Evolutionary conservation across 305 asterid species (phyloP).

Genomic region (Stenogyne calaminthoides): DNA sequence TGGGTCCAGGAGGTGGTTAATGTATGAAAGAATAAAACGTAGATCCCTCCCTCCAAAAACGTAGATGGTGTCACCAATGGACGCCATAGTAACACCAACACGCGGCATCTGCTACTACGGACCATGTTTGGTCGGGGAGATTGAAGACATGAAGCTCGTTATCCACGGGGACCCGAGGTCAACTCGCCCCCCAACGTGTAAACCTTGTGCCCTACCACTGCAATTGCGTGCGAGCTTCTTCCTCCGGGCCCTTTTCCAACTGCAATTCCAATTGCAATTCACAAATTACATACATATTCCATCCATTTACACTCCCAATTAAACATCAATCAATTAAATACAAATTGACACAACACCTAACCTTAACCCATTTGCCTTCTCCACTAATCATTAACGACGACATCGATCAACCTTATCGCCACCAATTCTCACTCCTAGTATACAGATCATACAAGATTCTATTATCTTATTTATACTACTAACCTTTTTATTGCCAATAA

Average conservation of each 20-base stretch:
- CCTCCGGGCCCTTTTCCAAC: slow-evolving; percentile 86
- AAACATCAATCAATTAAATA: neutral
- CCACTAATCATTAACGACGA: slow-evolving; percentile 28
- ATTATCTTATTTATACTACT: too few relatives aligned
- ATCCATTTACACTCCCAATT: too few relatives aligned
- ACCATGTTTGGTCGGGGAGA: slow-evolving; percentile 63
- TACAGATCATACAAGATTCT: too few relatives aligned
- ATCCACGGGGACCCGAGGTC: slow-evolving; percentile 86
- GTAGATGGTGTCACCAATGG: slow-evolving; percentile 56
- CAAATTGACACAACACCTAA: neutral
- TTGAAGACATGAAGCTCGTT: slow-evolving; percentile 66
- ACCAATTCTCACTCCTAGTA: too few relatives aligned
- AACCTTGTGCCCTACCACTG: slow-evolving; percentile 69
- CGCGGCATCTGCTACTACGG: slow-evolving; percentile 63
- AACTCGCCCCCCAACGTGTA: slow-evolving; percentile 88
- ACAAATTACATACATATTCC: too few relatives aligned
- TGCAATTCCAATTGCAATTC: too few relatives aligned
- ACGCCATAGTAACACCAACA: slow-evolving; percentile 82
- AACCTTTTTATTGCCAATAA: too few relatives aligned
- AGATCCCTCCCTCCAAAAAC: slow-evolving; percentile 90
- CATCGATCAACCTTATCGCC: too few relatives aligned
- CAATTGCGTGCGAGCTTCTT: slow-evolving; percentile 85
- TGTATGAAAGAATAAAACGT: slow-evolving; percentile 67
- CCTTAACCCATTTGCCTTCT: slow-evolving; percentile 47
- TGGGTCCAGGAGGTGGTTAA: slow-evolving; percentile 57